These are phyloP conservation scores for Coniochaeta pulveracea DNA, from an alignment of 2,329 filamentous ascomycete species.

Conservation along the genomic window DNA sequence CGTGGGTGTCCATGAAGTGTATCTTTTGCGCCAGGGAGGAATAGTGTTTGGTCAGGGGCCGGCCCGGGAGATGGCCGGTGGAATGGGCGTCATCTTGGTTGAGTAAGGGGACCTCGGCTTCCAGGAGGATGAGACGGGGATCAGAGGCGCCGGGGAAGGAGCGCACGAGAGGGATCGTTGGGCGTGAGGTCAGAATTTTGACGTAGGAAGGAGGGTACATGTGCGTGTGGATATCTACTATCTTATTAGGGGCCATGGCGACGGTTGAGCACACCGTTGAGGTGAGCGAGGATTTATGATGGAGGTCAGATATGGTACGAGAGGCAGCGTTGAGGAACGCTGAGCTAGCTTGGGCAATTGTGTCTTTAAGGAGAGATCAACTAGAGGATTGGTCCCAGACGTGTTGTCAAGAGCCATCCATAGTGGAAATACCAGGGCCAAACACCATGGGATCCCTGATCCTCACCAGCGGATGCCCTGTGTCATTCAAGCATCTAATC, in stretches of 20 bases:
- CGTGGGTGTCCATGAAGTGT: constrained; percentile 76
- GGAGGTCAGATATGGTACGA: too few species aligned
- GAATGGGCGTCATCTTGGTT: constrained; percentile 20
- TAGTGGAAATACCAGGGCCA: too few species aligned
- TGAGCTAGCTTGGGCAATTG: too few species aligned
- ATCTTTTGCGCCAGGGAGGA: constrained; percentile 71
- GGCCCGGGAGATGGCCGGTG: constrained; percentile 52
- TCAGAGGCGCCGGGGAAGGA: constrained; percentile 43
- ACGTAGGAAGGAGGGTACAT: constrained; percentile 58
- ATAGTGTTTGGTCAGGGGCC: constrained; percentile 76
- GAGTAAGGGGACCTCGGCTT: constrained; percentile 16
- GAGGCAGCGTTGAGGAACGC: too few species aligned
- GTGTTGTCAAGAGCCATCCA: too few species aligned
- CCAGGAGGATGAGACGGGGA: constrained; percentile 50
- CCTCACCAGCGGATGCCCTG: too few species aligned
- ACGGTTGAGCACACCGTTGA: background rate
- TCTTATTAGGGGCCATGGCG: constrained; percentile 17
- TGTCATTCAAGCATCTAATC: too few species aligned
- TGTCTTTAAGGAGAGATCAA: too few species aligned
- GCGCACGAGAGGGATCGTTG: constrained; percentile 59
- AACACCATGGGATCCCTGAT: too few species aligned
- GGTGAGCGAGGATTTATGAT: background rate
- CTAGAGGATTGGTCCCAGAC: too few species aligned
- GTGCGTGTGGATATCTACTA: constrained; percentile 60
- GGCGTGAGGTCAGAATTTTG: constrained; percentile 44